A percentile compares a stretch with the other conserved stretches of the same genome.
These are phyloP conservation scores for Phytopythium aichiense DNA, from an alignment of 352 stramenopile genomes.

Conservation along the genomic window DNA sequence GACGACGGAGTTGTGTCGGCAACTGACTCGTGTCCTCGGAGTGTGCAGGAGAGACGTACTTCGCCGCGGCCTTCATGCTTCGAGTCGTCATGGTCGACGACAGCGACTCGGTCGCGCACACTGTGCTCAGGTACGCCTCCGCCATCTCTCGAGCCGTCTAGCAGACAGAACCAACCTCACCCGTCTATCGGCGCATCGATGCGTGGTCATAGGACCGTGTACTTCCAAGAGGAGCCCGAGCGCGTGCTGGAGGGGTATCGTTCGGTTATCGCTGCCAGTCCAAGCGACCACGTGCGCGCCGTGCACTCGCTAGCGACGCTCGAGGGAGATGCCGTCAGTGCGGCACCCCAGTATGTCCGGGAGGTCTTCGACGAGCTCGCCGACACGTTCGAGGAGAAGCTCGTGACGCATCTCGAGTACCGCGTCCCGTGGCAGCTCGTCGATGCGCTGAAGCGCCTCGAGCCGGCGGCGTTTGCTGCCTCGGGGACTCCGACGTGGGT, in stretches of 20 bases:
- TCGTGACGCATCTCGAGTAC: conserved; percentile 76
- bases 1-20: background rate
- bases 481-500: conserved; percentile 21
- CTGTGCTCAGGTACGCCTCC: conserved; percentile 37
- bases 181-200: background rate
- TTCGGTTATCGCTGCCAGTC: conserved; percentile 26
- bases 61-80: conserved; percentile 62
- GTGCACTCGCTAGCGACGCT: conserved; percentile 67
- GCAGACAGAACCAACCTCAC: background rate
- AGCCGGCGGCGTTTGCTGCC: conserved; percentile 19
- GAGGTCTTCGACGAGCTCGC: conserved; percentile 79
- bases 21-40: background rate
- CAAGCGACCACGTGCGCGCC: conserved; percentile 44
- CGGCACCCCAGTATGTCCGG: conserved; percentile 59
- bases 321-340: conserved; percentile 39
- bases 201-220: conserved; percentile 41
- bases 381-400: conserved; percentile 78
- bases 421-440: conserved; percentile 77
- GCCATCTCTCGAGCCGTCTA: background rate
- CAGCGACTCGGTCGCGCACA: conserved; percentile 73
- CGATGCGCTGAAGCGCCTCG: conserved; percentile 45
- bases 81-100: conserved; percentile 62
- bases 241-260: conserved; percentile 49
- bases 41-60: conserved; percentile 52
- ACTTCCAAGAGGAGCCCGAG: conserved; percentile 53